Evolutionary conservation across 345 rosid genomes (phyloP).

Genomic region (Hypericum perforatum): DNA sequence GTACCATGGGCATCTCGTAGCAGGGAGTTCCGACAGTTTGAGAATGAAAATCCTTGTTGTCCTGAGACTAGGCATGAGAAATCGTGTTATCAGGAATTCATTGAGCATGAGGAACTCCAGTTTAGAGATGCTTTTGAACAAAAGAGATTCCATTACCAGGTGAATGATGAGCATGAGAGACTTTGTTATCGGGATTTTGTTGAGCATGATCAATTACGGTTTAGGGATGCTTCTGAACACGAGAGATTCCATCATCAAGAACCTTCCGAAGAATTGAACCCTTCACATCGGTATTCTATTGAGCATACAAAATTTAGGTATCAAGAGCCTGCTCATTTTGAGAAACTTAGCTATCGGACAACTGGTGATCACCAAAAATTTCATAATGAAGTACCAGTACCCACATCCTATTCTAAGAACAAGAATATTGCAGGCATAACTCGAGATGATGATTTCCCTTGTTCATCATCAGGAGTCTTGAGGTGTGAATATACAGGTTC

Average conservation of each 20-base stretch:
- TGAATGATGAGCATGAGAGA: too few species aligned
- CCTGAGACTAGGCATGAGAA: too few species aligned
- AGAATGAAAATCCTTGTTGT: conserved; percentile 17
- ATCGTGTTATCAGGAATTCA: too few species aligned
- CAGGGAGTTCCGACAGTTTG: conserved; percentile 18
- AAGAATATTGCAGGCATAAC: conserved; percentile 19
- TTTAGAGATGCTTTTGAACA: too few species aligned
- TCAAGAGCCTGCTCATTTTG: conserved; percentile 25
- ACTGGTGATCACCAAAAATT: conserved; percentile 22
- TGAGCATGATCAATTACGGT: too few species aligned
- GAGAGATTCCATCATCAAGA: too few species aligned
- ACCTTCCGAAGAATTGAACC: too few species aligned
- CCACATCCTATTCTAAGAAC: conserved; percentile 28
- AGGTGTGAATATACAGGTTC: conserved; percentile 25
- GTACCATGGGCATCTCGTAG: conserved; percentile 12
- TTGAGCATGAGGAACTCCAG: too few species aligned
- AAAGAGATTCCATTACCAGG: too few species aligned
- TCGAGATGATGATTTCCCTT: conserved; percentile 21
- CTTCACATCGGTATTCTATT: too few species aligned
- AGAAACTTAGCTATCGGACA: conserved; percentile 8
- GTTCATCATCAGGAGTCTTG: conserved; percentile 28
- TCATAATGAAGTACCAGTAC: conserved; percentile 13
- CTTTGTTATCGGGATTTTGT: too few species aligned
- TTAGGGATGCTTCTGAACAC: too few species aligned
- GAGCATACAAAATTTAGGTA: conserved; percentile 22